phyloP scores from a whole-genome alignment of 169 alveolate species.

The Plasmodium ovale region DNA sequence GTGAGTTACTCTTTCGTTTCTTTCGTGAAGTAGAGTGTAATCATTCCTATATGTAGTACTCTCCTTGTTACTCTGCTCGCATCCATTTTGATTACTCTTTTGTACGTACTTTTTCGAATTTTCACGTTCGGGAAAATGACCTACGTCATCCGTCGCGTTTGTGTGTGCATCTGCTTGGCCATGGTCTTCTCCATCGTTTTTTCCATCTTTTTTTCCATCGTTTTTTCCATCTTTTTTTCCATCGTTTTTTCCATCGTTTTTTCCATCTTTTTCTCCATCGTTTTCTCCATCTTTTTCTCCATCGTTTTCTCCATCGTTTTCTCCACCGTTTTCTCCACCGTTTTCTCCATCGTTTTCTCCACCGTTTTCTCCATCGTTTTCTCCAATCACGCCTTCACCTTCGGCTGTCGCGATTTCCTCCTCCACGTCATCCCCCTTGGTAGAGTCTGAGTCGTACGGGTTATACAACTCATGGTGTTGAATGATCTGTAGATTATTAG shows the following conservation, averaged over 20 bases:
- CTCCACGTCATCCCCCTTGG: neutral
- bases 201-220: neutral
- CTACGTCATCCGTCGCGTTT: neutral
- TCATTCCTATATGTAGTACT: too few relatives aligned
- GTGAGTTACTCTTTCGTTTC: too few relatives aligned
- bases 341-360: neutral
- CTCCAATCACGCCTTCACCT: neutral
- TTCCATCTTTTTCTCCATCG: neutral
- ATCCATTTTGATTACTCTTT: too few relatives aligned
- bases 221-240: neutral
- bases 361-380: neutral
- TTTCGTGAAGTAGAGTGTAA: too few relatives aligned
- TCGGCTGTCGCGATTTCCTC: neutral
- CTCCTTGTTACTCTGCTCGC: too few relatives aligned
- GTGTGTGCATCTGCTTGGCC: neutral
- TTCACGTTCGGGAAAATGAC: too few relatives aligned
- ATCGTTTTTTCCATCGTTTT: neutral
- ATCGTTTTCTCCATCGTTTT: neutral
- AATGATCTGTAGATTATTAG: slow-evolving; percentile 17
- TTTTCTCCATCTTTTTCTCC: neutral
- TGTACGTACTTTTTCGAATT: too few relatives aligned
- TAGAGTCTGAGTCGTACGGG: neutral
- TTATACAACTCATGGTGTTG: slow-evolving; percentile 2
- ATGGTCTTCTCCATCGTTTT: neutral
- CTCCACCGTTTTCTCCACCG: neutral